Evolutionary conservation across 441 rosid species (phyloP), one percentile per base, ranked within the genome.

Genomic region (Gossypium laxum): DNA sequence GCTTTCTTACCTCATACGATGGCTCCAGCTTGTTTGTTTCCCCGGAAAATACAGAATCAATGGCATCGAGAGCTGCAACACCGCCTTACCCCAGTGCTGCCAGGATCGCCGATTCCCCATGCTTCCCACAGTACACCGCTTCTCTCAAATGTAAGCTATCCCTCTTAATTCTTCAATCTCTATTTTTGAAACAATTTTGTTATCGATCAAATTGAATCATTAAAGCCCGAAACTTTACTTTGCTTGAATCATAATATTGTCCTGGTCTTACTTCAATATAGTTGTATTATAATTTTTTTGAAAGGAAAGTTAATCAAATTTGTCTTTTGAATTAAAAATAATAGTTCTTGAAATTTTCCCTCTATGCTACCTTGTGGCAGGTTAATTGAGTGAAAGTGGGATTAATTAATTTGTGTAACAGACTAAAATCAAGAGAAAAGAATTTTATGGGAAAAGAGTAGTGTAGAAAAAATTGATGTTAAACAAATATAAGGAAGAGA

Each of bases 91-190:
- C 92, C 52, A 86, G 92, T 74, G 91, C 97, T 8, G 91, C 90
- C 5, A 86, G 96, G 78, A 82, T 93, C 61, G 70, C 97, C 45
- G 98, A 93, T 81, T 93, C 96, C 48, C 86, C 74, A 18, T 91
- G 98, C 75, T 93, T 75, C 77, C 83, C 83, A 58, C 90, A 93
- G 58, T 90, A 93, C 77, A 74, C 95, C 8, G 93, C 95, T 63
- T 90, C 97, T 69, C 96, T 93, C 77, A 91, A 87, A 82, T 91
- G 98, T 89, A 82, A 78, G 69, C 70, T 48, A 58, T 38, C 21
- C 11, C n/a, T 66, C 69, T 45, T 22, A 41, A 5, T 2, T 61
- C 48, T 18, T 41, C 14, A 58, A 58, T n/a, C 41, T 26, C 22
- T 74, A 7, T 43, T 0, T 30, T 52, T 66, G 6, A 28, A 51